These are phyloP conservation scores for Zelonia costaricensis DNA, from an alignment of 208 protist genomes.

Conservation along the genomic window DNA sequence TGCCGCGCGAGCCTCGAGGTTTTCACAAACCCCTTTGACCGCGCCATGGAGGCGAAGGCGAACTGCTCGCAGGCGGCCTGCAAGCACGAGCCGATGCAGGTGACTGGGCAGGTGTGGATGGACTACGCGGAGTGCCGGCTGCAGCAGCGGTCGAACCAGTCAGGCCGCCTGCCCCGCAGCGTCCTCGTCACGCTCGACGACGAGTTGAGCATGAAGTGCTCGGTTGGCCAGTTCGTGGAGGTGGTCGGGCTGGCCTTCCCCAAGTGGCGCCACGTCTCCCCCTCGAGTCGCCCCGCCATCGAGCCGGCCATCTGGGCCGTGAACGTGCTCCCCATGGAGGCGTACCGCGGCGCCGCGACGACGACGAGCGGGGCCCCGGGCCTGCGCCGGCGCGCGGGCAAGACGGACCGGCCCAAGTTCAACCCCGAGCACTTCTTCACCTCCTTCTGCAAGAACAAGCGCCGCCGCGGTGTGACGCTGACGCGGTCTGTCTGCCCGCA, in stretches of 20 bases:
- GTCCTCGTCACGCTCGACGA: conserved; percentile 84
- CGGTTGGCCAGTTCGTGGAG: conserved; percentile 84
- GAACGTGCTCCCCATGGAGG: conserved; percentile 78
- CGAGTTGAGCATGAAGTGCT: conserved; percentile 78
- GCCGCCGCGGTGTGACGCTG: conserved; percentile 50
- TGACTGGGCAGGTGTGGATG: conserved; percentile 83
- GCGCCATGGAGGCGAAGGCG: conserved; percentile 39
- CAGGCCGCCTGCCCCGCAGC: conserved; percentile 73
- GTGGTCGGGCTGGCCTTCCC: conserved; percentile 81
- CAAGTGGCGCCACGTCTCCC: conserved; percentile 67
- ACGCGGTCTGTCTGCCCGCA: conserved; percentile 71
- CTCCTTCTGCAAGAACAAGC: conserved; percentile 54
- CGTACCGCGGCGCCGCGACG: conserved; percentile 60
- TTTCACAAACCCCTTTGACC: conserved; percentile 67
- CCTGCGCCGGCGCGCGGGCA: conserved; percentile 25
- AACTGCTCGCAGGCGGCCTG: conserved; percentile 58
- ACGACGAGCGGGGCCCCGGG: conserved; percentile 14
- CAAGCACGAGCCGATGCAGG: conserved; percentile 66
- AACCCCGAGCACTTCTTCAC: conserved; percentile 77
- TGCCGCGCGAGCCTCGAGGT: conserved; percentile 53
- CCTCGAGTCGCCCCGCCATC: conserved; percentile 65
- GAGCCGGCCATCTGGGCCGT: conserved; percentile 82
- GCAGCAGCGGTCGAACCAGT: conserved; percentile 80
- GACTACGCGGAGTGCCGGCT: conserved; percentile 90
- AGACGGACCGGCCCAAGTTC: conserved; percentile 50